phyloP scores from a whole-genome alignment of 2,329 filamentous ascomycete genomes.

The Fusarium anthophilum region DNA sequence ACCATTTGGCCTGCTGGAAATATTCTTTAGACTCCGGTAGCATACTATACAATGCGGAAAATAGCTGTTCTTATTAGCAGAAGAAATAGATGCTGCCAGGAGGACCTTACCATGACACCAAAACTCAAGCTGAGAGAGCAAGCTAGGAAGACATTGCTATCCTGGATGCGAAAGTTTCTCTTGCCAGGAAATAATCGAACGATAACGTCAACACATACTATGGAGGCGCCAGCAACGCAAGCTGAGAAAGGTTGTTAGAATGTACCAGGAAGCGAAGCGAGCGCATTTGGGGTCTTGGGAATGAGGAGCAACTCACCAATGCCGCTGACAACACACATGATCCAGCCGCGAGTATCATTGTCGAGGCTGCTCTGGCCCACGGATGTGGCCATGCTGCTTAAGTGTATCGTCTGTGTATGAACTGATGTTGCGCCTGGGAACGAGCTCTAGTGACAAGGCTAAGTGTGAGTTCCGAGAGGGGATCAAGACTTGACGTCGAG shows the following conservation, averaged over 20 bases:
- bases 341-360: slow-evolving; percentile 93
- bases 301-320: slow-evolving; percentile 58
- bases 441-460: background rate
- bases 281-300: background rate
- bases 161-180: slow-evolving; percentile 84
- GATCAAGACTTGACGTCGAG: background rate
- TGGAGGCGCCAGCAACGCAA: slow-evolving; percentile 77
- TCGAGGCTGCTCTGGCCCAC: slow-evolving; percentile 55
- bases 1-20: slow-evolving; percentile 73
- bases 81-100: background rate
- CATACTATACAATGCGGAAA: slow-evolving; percentile 93
- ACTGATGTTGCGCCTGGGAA: background rate
- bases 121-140: slow-evolving; percentile 92
- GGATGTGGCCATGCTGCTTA: slow-evolving; percentile 49
- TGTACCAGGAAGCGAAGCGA: background rate
- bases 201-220: slow-evolving; percentile 87
- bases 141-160: slow-evolving; percentile 88
- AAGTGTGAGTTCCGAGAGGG: background rate
- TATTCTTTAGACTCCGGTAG: slow-evolving; percentile 86
- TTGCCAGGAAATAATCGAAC: slow-evolving; percentile 77
- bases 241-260: slow-evolving; percentile 47
- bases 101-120: slow-evolving; percentile 83
- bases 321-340: slow-evolving; percentile 88
- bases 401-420: slow-evolving; percentile 5
- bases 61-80: slow-evolving; percentile 69